These are phyloP conservation scores for Chlorella sorokiniana DNA, from an alignment of 139 green algal genomes.

Conservation along the genomic window DNA sequence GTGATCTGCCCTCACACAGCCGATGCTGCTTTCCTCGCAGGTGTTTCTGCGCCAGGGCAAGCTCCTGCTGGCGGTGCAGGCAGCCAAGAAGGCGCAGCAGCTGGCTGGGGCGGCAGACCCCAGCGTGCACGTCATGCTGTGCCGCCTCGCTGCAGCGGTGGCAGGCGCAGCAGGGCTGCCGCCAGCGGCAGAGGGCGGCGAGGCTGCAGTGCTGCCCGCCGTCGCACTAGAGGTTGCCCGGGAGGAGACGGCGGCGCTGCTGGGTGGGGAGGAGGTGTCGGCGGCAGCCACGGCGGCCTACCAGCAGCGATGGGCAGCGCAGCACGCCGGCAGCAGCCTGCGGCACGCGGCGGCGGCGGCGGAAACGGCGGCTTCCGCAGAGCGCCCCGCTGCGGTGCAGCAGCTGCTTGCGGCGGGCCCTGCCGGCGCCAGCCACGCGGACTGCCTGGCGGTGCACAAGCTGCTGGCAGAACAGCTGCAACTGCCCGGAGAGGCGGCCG, in stretches of 20 bases:
- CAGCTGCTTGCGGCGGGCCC: conserved; percentile 21
- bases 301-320: conserved; percentile 40
- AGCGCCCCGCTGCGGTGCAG: conserved; percentile 16
- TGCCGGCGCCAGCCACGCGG: conserved; percentile 25
- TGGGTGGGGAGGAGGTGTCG: conserved; percentile 24
- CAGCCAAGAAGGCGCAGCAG: conserved; percentile 63
- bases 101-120: conserved; percentile 61
- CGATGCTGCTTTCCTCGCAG: conserved; percentile 35
- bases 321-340: conserved; percentile 47
- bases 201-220: neutral
- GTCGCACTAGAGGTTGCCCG: conserved; percentile 39
- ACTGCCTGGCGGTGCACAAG: conserved; percentile 51
- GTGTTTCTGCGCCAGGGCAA: conserved; percentile 76
- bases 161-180: conserved; percentile 27
- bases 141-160: conserved; percentile 56
- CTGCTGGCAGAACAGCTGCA: conserved; percentile 46
- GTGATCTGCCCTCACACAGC: no score
- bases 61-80: conserved; percentile 81
- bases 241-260: conserved; percentile 56
- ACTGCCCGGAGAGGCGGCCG: conserved; percentile 42
- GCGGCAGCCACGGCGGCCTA: conserved; percentile 24
- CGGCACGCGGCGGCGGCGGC: conserved; percentile 53
- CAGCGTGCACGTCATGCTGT: conserved; percentile 63
- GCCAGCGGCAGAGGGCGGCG: neutral
- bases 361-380: conserved; percentile 44